These are phyloP conservation scores for Alternaria brassicicola DNA, from an alignment of 2,329 filamentous ascomycete genomes.

Conservation along the genomic window DNA sequence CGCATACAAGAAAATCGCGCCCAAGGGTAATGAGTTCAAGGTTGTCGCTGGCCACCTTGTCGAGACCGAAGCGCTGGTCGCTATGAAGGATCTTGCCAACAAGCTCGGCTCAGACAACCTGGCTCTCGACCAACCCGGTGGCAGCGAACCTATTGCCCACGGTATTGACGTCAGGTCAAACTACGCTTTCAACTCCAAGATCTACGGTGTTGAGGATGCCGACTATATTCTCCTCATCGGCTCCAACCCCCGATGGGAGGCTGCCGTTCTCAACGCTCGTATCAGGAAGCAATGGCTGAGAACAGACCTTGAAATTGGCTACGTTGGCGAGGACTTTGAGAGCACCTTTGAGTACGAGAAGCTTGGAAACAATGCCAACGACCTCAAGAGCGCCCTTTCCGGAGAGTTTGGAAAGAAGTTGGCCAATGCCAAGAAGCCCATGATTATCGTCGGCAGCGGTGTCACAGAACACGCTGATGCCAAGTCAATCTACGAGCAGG, in stretches of 20 bases:
- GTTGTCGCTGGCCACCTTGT: slow-evolving; percentile 87
- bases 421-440: slow-evolving; percentile 82
- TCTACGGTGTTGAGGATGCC: slow-evolving; percentile 91
- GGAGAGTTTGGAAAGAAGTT: slow-evolving; percentile 95
- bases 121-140: slow-evolving; percentile 85
- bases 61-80: slow-evolving; percentile 91
- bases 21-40: slow-evolving; percentile 95
- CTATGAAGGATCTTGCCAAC: slow-evolving; percentile 97
- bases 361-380: slow-evolving; percentile 76
- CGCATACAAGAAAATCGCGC: slow-evolving; percentile 78
- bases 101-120: slow-evolving; percentile 96
- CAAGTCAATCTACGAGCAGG: slow-evolving; percentile 89
- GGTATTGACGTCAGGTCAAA: slow-evolving; percentile 92
- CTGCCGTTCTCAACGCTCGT: slow-evolving; percentile 90
- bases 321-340: slow-evolving; percentile 88
- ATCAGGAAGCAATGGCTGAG: slow-evolving; percentile 98
- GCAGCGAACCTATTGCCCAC: slow-evolving; percentile 83
- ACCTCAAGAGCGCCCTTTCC: slow-evolving; percentile 82
- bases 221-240: slow-evolving; percentile 91
- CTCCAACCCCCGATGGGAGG: slow-evolving; percentile 94
- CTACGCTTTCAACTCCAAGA: slow-evolving; percentile 95
- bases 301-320: slow-evolving; percentile 89
- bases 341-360: slow-evolving; percentile 97
- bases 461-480: slow-evolving; percentile 90
- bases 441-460: slow-evolving; percentile 95